Conservation (phyloP, 2,329 filamentous ascomycete species). For the Penicillium aurantiogriseum region DNA sequence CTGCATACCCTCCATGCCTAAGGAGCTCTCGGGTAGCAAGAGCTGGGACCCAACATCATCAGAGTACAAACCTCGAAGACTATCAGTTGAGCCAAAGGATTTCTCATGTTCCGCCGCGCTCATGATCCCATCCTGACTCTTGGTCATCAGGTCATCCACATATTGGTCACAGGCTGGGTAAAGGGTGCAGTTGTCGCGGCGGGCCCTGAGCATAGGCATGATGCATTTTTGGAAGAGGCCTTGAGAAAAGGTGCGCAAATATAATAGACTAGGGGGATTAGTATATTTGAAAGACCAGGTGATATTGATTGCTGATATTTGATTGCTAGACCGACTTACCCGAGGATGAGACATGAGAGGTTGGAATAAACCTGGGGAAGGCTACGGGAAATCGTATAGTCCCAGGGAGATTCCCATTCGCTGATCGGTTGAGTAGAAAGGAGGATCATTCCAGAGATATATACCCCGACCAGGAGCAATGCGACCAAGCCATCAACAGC, state of each 20-base stretch:
- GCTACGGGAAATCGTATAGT: background rate
- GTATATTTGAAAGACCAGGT: background rate
- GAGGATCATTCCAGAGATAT: background rate
- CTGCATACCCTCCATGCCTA: background rate
- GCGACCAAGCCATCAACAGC: background rate
- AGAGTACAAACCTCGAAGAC: background rate
- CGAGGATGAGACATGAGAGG: background rate
- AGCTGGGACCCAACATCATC: background rate
- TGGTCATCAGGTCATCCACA: background rate
- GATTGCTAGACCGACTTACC: background rate
- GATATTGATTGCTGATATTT: background rate
- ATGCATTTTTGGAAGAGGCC: background rate
- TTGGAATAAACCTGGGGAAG: slow-evolving; percentile 3
- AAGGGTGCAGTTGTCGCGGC: background rate
- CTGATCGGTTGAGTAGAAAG: background rate
- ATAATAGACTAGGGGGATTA: background rate
- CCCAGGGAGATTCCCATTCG: background rate
- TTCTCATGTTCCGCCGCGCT: background rate
- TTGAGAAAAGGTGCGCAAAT: background rate
- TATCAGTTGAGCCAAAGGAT: background rate
- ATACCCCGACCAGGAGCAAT: background rate
- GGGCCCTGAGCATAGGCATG: background rate
- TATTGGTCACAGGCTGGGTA: background rate
- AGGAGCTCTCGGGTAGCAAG: background rate
- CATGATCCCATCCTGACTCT: background rate